Percentiles rank a stretch among this genome's conserved stretches.
Evolutionary conservation across 108 stramenopile species (phyloP).

Genomic region (Cyclotella distinguenda): DNA sequence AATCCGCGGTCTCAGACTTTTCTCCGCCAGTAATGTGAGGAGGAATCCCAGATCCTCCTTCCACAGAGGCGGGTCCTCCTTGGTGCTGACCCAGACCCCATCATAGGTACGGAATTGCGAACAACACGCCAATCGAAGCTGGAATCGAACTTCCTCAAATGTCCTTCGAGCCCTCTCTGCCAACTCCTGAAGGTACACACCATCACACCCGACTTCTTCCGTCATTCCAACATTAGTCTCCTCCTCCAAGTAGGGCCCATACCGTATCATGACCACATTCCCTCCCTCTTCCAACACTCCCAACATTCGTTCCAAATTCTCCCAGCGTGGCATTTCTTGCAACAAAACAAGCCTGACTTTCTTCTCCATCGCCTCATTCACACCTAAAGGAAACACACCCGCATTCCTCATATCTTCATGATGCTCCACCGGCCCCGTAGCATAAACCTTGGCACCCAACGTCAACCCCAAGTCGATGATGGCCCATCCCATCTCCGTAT

Average conservation of each 20-base stretch:
- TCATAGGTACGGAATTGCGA: constrained; percentile 34
- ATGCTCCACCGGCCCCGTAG: constrained; percentile 29
- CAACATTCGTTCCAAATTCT: constrained; percentile 33
- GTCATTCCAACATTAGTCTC: constrained; percentile 8
- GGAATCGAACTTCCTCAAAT: constrained; percentile 29
- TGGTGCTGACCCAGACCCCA: constrained; percentile 38
- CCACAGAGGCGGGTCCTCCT: constrained; percentile 32
- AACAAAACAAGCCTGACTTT: constrained; percentile 27
- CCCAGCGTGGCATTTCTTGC: constrained; percentile 31
- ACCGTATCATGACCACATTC: constrained; percentile 21
- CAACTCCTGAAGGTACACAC: constrained; percentile 15
- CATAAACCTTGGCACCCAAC: constrained; percentile 41
- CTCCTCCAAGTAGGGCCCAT: constrained; percentile 8
- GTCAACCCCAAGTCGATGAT: constrained; percentile 34
- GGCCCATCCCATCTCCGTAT: constrained; percentile 40
- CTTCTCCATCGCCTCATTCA: constrained; percentile 25
- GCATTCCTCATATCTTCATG: constrained; percentile 24
- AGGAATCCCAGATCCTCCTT: constrained; percentile 43
- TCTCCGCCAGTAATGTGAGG: constrained; percentile 29
- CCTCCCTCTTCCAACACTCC: constrained; percentile 22
- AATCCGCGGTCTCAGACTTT: constrained; percentile 25
- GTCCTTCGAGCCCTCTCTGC: constrained; percentile 24
- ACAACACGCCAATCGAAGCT: constrained; percentile 28
- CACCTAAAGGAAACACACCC: constrained; percentile 33
- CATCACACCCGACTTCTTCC: constrained; percentile 21